Evolutionary conservation across 1,284 basidiomycete species (phyloP).

Genomic region (Leucoagaricus sp.): DNA sequence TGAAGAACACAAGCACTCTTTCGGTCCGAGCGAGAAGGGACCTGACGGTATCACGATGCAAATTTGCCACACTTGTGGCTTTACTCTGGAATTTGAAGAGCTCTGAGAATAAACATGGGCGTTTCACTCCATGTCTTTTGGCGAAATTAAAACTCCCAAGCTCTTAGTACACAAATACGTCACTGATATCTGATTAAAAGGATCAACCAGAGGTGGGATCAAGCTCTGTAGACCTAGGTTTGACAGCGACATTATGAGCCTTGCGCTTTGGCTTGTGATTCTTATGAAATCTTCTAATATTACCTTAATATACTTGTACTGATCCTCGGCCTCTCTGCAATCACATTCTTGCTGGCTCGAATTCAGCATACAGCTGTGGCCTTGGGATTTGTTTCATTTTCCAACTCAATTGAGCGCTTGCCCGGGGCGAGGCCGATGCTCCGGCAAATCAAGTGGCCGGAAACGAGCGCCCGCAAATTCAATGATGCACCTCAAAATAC

Average conservation of each 20-base stretch:
- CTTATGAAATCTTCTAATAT: too few species aligned
- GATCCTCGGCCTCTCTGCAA: too few species aligned
- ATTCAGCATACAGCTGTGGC: neutral
- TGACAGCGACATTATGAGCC: too few species aligned
- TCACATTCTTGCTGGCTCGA: neutral
- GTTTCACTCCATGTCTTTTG: neutral
- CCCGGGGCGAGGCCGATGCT: conserved; percentile 1
- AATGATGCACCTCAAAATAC: neutral
- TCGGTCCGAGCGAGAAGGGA: conserved; percentile 58
- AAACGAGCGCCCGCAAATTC: neutral
- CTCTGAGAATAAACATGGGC: too few species aligned
- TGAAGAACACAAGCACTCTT: conserved; percentile 85
- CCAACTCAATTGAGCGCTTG: neutral
- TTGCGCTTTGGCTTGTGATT: too few species aligned
- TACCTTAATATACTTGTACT: too few species aligned
- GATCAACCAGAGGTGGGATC: too few species aligned
- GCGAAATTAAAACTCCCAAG: neutral
- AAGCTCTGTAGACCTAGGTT: too few species aligned
- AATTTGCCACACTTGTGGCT: conserved; percentile 84
- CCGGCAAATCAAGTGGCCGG: conserved; percentile 5
- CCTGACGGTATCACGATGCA: conserved; percentile 62
- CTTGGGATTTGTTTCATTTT: neutral
- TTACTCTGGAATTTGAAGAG: conserved; percentile 85
- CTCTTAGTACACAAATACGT: neutral
- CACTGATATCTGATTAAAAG: conserved; percentile 1